These are phyloP conservation scores for Fusarium papillatum DNA, from an alignment of 2,329 filamentous ascomycete genomes.

Conservation along the genomic window DNA sequence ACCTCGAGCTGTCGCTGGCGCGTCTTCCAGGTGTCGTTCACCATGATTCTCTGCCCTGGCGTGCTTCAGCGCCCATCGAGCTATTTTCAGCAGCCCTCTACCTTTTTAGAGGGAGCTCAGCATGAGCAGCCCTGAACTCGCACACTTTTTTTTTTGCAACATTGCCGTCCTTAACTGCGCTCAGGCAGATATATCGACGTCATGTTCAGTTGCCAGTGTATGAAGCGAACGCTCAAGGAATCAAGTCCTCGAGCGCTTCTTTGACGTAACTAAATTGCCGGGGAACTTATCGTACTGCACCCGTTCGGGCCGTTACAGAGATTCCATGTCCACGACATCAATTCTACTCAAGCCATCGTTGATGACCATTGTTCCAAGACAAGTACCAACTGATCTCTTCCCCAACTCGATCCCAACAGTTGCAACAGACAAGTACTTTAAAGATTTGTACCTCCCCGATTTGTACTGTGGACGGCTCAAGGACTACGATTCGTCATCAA, in stretches of 20 bases:
- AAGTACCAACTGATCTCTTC: neutral
- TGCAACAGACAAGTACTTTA: neutral
- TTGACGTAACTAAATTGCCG: neutral
- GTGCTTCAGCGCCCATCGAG: neutral
- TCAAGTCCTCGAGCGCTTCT: neutral
- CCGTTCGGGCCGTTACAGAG: neutral
- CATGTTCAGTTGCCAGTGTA: neutral
- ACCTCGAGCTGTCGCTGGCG: neutral
- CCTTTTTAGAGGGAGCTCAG: neutral
- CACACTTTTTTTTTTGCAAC: slow-evolving; percentile 13
- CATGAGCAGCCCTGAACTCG: neutral
- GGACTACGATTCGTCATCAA: neutral
- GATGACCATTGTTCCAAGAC: neutral
- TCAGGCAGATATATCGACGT: neutral
- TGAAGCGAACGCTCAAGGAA: neutral
- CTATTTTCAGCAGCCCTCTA: neutral
- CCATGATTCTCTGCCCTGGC: neutral
- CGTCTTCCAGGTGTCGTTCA: neutral
- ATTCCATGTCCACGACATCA: neutral
- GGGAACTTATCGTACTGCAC: neutral
- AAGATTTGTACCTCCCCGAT: neutral
- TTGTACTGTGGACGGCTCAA: neutral
- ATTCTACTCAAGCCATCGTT: neutral
- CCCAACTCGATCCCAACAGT: neutral
- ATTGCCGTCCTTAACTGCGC: neutral